Percentiles rank a stretch among this genome's conserved stretches.
Conservation (phyloP, 345 rosid genomes). For the Clausena lansium region DNA sequence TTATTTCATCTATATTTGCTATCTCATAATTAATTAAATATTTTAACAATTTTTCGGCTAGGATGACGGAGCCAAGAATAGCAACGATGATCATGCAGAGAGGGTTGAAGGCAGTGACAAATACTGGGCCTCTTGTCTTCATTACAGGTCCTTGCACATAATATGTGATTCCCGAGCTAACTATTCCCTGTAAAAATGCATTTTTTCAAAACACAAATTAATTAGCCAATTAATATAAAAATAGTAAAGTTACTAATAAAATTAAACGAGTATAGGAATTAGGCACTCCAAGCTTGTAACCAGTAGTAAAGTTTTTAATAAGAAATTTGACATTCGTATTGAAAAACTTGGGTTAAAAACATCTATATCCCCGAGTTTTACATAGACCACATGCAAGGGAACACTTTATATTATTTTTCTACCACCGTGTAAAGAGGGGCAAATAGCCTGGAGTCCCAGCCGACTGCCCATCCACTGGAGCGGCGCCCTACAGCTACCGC, state of each 20-base stretch:
- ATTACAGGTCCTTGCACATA: slow-evolving; percentile 77
- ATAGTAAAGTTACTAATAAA: too few species aligned
- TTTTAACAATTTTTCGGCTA: too few species aligned
- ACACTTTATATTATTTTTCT: neutral
- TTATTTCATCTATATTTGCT: too few species aligned
- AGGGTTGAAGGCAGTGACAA: slow-evolving; percentile 79
- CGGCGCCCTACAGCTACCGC: slow-evolving; percentile 49
- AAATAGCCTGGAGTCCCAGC: slow-evolving; percentile 67
- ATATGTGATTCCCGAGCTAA: slow-evolving; percentile 67
- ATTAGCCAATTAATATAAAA: too few species aligned
- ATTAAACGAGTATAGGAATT: too few species aligned
- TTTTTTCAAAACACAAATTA: neutral
- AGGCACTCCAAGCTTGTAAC: too few species aligned
- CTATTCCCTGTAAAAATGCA: slow-evolving; percentile 41
- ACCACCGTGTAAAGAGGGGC: slow-evolving; percentile 56
- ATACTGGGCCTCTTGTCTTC: slow-evolving; percentile 72
- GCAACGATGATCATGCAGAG: slow-evolving; percentile 74
- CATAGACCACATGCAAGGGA: neutral
- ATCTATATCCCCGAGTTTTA: too few species aligned
- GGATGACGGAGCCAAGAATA: slow-evolving; percentile 46
- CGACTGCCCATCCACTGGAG: slow-evolving; percentile 58
- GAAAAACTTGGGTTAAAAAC: too few species aligned
- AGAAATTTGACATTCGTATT: too few species aligned
- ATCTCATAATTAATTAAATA: too few species aligned
- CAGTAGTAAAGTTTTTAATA: too few species aligned